Evolutionary conservation across 2,329 filamentous ascomycete genomes (phyloP).

Genomic region (Daldinia sp.): DNA sequence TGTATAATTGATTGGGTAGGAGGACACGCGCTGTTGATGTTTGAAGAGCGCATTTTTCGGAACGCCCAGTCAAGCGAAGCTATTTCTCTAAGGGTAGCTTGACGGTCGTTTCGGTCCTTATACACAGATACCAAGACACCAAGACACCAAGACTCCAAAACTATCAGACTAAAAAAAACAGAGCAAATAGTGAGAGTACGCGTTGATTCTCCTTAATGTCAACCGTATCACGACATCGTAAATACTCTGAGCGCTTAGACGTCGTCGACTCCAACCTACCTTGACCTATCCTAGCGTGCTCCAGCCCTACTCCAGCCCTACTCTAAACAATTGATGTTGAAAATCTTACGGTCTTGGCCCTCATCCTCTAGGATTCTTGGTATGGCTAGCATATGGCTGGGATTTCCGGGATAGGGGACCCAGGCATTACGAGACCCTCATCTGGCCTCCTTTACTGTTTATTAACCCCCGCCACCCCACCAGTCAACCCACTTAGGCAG

Average conservation of each 20-base stretch:
- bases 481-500: background rate
- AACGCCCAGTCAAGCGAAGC: background rate
- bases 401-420: background rate
- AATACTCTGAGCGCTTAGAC: background rate
- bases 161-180: background rate
- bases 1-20: background rate
- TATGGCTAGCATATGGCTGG: too few species aligned
- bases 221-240: background rate
- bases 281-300: background rate
- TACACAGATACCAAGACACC: background rate
- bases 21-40: background rate
- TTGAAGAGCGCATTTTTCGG: background rate
- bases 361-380: slow-evolving; percentile 4
- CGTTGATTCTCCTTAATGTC: background rate
- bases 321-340: background rate
- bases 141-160: background rate
- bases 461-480: slow-evolving; percentile 8
- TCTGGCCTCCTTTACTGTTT: background rate
- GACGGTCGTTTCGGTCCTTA: background rate
- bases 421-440: slow-evolving; percentile 5
- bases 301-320: background rate
- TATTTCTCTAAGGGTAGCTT: background rate
- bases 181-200: background rate
- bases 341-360: background rate
- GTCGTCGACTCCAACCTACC: background rate